phyloP scores from a whole-genome alignment of 2,329 filamentous ascomycete genomes.

The Colletotrichum filicis region DNA sequence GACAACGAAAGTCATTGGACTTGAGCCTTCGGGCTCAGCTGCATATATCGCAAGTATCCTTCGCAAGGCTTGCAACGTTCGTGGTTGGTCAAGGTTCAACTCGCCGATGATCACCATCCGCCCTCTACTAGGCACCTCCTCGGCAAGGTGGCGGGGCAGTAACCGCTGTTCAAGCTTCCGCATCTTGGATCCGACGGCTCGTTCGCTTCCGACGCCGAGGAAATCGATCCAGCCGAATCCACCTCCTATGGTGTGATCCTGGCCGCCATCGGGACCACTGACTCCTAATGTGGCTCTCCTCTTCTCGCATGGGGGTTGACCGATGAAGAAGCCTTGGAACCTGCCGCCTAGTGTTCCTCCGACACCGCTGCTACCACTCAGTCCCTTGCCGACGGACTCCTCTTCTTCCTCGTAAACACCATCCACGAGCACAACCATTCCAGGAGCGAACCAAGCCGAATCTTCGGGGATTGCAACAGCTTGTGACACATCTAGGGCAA shows the following conservation, averaged over 20 bases:
- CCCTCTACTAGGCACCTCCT: slow-evolving; percentile 53
- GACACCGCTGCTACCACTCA: slow-evolving; percentile 83
- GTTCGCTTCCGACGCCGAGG: slow-evolving; percentile 88
- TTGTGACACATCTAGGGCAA: slow-evolving; percentile 83
- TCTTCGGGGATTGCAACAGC: slow-evolving; percentile 85
- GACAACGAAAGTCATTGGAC: slow-evolving; percentile 83
- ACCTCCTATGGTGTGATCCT: slow-evolving; percentile 74
- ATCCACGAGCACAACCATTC: slow-evolving; percentile 95
- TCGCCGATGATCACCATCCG: slow-evolving; percentile 84
- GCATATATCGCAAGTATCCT: slow-evolving; percentile 83
- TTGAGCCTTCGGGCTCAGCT: slow-evolving; percentile 68
- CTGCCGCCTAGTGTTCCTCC: slow-evolving; percentile 92
- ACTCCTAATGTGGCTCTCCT: slow-evolving; percentile 83
- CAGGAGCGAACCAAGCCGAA: slow-evolving; percentile 91
- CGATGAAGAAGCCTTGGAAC: slow-evolving; percentile 91
- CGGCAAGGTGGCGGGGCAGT: slow-evolving; percentile 55
- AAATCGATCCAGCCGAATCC: slow-evolving; percentile 99
- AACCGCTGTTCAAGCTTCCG: slow-evolving; percentile 79
- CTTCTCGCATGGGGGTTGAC: slow-evolving; percentile 90
- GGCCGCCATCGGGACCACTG: slow-evolving; percentile 66
- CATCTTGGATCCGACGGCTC: slow-evolving; percentile 86
- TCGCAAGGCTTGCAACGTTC: slow-evolving; percentile 82
- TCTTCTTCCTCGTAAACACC: slow-evolving; percentile 97
- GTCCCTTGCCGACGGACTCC: slow-evolving; percentile 72
- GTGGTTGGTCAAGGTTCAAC: slow-evolving; percentile 85